Conservation (phyloP, 2,329 filamentous ascomycete genomes). For the Claviceps cyperi region DNA sequence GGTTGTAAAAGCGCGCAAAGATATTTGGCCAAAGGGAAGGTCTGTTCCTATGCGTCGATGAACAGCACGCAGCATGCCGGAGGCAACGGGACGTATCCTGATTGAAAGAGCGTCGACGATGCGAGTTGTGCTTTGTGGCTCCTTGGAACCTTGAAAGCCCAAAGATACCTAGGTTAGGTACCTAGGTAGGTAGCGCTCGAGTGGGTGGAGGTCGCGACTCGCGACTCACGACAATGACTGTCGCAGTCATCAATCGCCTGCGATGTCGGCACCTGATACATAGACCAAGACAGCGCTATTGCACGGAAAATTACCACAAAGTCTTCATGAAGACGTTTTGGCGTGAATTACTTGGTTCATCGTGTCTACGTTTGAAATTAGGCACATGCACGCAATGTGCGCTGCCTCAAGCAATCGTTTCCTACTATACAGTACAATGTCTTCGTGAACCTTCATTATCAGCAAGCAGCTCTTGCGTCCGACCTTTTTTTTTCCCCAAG, state of each 20-base stretch:
- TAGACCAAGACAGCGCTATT: background rate
- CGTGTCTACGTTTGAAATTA: no score
- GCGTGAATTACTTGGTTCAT: background rate
- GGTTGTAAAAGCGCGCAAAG: constrained; percentile 3
- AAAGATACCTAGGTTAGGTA: no score
- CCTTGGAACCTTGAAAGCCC: constrained; percentile 5
- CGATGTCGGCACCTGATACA: background rate
- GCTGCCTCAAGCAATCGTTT: background rate
- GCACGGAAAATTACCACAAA: background rate
- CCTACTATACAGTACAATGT: no score
- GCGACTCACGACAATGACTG: constrained; percentile 2
- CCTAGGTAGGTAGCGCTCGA: constrained; percentile 1
- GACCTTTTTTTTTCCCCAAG: background rate
- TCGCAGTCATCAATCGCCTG: background rate
- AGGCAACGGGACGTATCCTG: constrained; percentile 1
- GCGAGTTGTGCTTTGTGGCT: constrained; percentile 5
- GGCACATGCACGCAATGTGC: background rate
- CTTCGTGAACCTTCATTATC: background rate
- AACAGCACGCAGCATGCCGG: constrained; percentile 10
- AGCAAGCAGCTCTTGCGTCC: background rate
- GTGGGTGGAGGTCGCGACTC: constrained; percentile 1
- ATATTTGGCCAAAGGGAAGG: background rate
- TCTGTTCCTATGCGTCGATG: constrained; percentile 5
- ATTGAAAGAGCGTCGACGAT: constrained; percentile 5
- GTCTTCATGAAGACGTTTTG: no score